phyloP scores from a whole-genome alignment of 768 basidiomycete genomes.

The Phylloporus rhodoxanthus region DNA sequence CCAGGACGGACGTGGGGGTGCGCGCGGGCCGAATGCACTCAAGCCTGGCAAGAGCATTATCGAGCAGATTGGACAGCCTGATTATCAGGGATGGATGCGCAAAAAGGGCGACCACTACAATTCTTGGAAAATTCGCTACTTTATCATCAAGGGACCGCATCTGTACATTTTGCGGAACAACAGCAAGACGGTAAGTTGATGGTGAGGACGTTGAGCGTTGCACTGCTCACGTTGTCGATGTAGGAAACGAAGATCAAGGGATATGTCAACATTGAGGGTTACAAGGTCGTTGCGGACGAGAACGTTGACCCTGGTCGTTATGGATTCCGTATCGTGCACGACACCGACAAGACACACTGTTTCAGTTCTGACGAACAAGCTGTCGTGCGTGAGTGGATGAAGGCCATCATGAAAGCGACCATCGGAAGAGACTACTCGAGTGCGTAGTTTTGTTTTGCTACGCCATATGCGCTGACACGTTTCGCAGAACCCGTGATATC shows the following conservation, averaged over 20 bases:
- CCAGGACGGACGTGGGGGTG: constrained; percentile 18
- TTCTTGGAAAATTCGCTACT: constrained; percentile 87
- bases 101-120: constrained; percentile 94
- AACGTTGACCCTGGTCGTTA: constrained; percentile 88
- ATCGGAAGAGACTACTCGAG: constrained; percentile 91
- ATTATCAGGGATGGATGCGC: constrained; percentile 90
- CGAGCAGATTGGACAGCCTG: constrained; percentile 86
- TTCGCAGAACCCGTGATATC: constrained; percentile 83
- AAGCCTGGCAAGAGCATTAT: constrained; percentile 69
- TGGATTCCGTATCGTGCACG: constrained; percentile 92
- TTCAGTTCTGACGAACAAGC: constrained; percentile 89
- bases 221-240: background rate
- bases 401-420: constrained; percentile 98
- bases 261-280: constrained; percentile 87
- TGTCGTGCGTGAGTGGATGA: constrained; percentile 97
- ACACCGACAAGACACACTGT: constrained; percentile 77
- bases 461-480: background rate
- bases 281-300: constrained; percentile 91
- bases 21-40: constrained; percentile 34
- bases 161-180: constrained; percentile 82
- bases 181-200: constrained; percentile 39
- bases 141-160: constrained; percentile 88
- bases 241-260: constrained; percentile 95
- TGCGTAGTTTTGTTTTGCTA: constrained; percentile 34
- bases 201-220: background rate